These are phyloP conservation scores for Phytophthora macrochlamydospora DNA, from an alignment of 352 stramenopile species.

Conservation along the genomic window DNA sequence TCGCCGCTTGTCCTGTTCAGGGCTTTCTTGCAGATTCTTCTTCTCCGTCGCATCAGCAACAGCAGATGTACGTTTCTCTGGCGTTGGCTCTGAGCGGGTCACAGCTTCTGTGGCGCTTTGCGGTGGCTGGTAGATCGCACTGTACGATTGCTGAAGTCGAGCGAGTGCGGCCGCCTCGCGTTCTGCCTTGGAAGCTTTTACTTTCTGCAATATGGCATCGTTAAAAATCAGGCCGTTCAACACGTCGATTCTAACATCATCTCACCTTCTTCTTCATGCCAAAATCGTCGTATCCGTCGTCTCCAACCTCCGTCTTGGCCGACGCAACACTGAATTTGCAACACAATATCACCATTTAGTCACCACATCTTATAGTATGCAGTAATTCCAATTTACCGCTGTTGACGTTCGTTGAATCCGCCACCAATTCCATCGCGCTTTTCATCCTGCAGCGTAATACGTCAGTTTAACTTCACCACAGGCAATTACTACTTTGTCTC, in stretches of 20 bases:
- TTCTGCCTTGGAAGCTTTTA: slow-evolving; percentile 75
- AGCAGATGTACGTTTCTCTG: slow-evolving; percentile 10
- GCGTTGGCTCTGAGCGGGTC: neutral
- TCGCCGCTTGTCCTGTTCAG: slow-evolving; percentile 16
- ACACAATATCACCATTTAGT: slow-evolving; percentile 5
- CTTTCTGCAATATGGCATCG: slow-evolving; percentile 36
- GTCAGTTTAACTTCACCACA: neutral
- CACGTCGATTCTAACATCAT: neutral
- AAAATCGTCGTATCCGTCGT: slow-evolving; percentile 91
- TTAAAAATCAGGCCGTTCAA: neutral
- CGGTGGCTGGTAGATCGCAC: slow-evolving; percentile 54
- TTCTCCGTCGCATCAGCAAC: neutral
- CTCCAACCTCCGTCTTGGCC: slow-evolving; percentile 74
- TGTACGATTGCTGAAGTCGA: slow-evolving; percentile 83
- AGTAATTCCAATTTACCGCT: slow-evolving; percentile 46
- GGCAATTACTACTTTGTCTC: neutral
- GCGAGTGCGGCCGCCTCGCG: slow-evolving; percentile 82
- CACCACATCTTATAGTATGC: neutral
- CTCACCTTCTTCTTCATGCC: slow-evolving; percentile 81
- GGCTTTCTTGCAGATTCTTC: too few relatives aligned
- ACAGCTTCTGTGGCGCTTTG: slow-evolving; percentile 21
- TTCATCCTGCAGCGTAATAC: slow-evolving; percentile 54
- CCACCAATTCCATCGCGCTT: slow-evolving; percentile 77
- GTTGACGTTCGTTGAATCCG: slow-evolving; percentile 86
- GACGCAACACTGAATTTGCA: slow-evolving; percentile 54